These are phyloP conservation scores for Grosmannia serpens DNA, from an alignment of 2,329 filamentous ascomycete genomes.

Conservation along the genomic window DNA sequence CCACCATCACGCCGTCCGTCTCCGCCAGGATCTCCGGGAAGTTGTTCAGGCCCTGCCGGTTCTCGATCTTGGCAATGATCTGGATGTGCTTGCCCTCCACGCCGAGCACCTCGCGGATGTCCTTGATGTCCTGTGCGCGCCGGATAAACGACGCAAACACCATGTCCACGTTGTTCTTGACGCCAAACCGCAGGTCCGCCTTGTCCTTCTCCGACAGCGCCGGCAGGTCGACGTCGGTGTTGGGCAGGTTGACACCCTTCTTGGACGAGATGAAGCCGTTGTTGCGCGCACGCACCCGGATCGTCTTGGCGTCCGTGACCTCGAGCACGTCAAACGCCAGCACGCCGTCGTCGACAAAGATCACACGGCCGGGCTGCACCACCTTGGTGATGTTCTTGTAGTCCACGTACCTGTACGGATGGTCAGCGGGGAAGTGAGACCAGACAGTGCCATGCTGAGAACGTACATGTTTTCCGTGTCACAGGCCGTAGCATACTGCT, in stretches of 20 bases:
- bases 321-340: slow-evolving; percentile 90
- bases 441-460: neutral
- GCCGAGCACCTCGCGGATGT: slow-evolving; percentile 86
- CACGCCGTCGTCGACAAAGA: slow-evolving; percentile 97
- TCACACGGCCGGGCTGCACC: slow-evolving; percentile 77
- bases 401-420: slow-evolving; percentile 66
- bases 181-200: slow-evolving; percentile 83
- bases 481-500: slow-evolving; percentile 72
- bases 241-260: slow-evolving; percentile 98
- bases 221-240: slow-evolving; percentile 96
- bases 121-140: slow-evolving; percentile 79
- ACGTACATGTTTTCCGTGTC: slow-evolving; percentile 89
- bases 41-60: slow-evolving; percentile 99
- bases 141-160: slow-evolving; percentile 98
- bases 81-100: slow-evolving; percentile 91
- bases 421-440: neutral
- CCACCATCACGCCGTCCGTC: slow-evolving; percentile 99
- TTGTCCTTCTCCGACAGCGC: slow-evolving; percentile 98
- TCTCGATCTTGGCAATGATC: slow-evolving; percentile 99
- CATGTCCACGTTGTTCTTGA: slow-evolving; percentile 99
- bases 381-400: slow-evolving; percentile 99
- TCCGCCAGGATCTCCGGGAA: slow-evolving; percentile 92
- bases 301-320: slow-evolving; percentile 77
- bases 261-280: slow-evolving; percentile 97
- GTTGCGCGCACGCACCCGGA: slow-evolving; percentile 82